Evolutionary conservation across 106 monocot species (phyloP).

Genomic region (Dactylorhiza incarnata): DNA sequence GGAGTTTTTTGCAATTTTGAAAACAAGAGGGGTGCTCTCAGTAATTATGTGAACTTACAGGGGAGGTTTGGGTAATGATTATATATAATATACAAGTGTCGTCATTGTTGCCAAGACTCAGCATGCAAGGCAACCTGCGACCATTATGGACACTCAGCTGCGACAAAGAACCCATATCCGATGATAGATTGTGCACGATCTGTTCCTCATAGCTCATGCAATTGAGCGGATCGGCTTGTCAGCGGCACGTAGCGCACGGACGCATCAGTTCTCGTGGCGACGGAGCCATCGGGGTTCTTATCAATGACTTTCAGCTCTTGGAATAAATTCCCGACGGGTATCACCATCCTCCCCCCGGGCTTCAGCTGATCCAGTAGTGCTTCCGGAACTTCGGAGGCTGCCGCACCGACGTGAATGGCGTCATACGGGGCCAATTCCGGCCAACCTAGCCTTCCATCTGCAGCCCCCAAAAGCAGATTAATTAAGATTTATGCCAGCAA

Average conservation of each 20-base stretch:
- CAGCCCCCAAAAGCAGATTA: not conserved
- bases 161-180: too few relatives aligned
- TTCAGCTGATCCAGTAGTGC: conserved; percentile 68
- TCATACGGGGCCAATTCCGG: conserved; percentile 60
- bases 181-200: too few relatives aligned
- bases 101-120: too few relatives aligned
- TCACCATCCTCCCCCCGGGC: conserved; percentile 87
- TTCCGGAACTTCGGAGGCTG: conserved; percentile 53
- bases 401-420: conserved; percentile 77
- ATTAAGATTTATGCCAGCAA: too few relatives aligned
- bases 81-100: too few relatives aligned
- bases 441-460: conserved; percentile 79
- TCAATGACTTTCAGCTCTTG: conserved; percentile 78
- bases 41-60: too few relatives aligned
- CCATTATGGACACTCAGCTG: too few relatives aligned
- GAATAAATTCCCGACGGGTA: conserved; percentile 58
- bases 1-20: too few relatives aligned
- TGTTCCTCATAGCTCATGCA: conserved; percentile 15
- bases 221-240: conserved; percentile 57
- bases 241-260: conserved; percentile 82
- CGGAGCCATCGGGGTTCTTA: conserved; percentile 60
- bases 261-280: conserved; percentile 35
- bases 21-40: too few relatives aligned
- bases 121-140: too few relatives aligned
- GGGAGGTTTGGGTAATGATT: too few relatives aligned